Percentiles rank a stretch among this genome's conserved stretches.
Conservation (phyloP, 345 rosid genomes). For the Hibiscus tridactylites region DNA sequence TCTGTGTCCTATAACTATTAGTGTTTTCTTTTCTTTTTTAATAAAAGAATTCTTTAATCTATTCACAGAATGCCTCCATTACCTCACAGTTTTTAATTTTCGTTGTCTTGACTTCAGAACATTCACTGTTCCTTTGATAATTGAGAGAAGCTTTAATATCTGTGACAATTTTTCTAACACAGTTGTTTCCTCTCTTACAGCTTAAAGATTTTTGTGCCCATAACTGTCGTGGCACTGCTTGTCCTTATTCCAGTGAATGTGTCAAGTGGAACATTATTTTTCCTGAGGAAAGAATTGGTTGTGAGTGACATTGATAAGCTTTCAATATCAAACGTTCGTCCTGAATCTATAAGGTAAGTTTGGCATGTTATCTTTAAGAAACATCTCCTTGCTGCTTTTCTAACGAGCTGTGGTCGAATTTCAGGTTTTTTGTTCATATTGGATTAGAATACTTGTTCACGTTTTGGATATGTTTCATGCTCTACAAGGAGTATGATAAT, state of each 20-base stretch:
- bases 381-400: not conserved
- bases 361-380: not conserved
- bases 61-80: too few species aligned
- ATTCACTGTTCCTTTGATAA: not conserved
- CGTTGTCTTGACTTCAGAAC: not conserved
- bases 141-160: not conserved
- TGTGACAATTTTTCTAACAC: not conserved
- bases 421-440: conserved; percentile 91
- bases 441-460: conserved; percentile 79
- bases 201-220: conserved; percentile 80
- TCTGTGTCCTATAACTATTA: too few species aligned
- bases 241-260: conserved; percentile 90
- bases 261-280: conserved; percentile 75
- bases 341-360: conserved; percentile 60
- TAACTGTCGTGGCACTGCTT: conserved; percentile 58
- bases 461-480: conserved; percentile 83
- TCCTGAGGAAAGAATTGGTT: conserved; percentile 74
- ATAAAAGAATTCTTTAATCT: too few species aligned
- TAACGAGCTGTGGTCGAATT: conserved; percentile 11
- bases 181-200: conserved; percentile 31
- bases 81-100: not conserved
- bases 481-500: conserved; percentile 73
- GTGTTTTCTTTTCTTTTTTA: too few species aligned
- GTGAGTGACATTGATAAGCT: conserved; percentile 89
- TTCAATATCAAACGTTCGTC: conserved; percentile 84